A percentile compares a stretch with the other conserved stretches of the same genome.
Evolutionary conservation across 441 rosid species (phyloP).

Genomic region (Erysimum cheiri): DNA sequence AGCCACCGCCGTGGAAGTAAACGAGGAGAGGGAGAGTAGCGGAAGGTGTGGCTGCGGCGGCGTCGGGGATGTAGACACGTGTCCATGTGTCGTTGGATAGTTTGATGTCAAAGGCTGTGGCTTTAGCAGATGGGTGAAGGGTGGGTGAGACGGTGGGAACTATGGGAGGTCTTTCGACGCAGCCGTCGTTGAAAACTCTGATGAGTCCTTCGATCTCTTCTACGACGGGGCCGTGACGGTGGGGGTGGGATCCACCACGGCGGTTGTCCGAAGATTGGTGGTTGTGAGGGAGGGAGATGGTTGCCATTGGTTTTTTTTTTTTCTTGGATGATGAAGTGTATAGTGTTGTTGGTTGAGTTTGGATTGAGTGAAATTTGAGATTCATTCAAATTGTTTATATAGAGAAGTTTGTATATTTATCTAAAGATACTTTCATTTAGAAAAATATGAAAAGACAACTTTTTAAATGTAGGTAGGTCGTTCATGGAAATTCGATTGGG

Average conservation of each 20-base stretch:
- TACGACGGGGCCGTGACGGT: constrained; percentile 49
- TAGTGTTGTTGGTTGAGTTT: constrained; percentile 7
- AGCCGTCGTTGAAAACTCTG: constrained; percentile 71
- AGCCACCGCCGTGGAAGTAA: constrained; percentile 94
- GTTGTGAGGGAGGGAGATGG: constrained; percentile 55
- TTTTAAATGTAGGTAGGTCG: background rate
- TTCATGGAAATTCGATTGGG: background rate
- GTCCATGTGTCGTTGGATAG: constrained; percentile 42
- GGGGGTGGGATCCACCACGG: constrained; percentile 45
- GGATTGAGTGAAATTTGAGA: constrained; percentile 30
- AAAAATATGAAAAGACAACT: background rate
- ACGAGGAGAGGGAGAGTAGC: constrained; percentile 63
- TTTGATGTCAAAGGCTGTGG: constrained; percentile 55
- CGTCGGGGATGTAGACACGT: constrained; percentile 60
- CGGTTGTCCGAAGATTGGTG: constrained; percentile 45
- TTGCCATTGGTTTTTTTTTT: constrained; percentile 49
- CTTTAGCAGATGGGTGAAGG: constrained; percentile 51
- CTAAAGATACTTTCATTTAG: background rate
- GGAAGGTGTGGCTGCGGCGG: constrained; percentile 26
- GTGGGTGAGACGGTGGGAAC: constrained; percentile 58
- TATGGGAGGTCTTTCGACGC: constrained; percentile 64
- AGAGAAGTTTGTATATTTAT: constrained; percentile 29
- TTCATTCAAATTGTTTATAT: constrained; percentile 46
- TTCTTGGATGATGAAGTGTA: background rate
- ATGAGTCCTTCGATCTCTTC: constrained; percentile 84